phyloP scores from a whole-genome alignment of 2,329 filamentous ascomycete genomes.

The Aspergillus fischeri region DNA sequence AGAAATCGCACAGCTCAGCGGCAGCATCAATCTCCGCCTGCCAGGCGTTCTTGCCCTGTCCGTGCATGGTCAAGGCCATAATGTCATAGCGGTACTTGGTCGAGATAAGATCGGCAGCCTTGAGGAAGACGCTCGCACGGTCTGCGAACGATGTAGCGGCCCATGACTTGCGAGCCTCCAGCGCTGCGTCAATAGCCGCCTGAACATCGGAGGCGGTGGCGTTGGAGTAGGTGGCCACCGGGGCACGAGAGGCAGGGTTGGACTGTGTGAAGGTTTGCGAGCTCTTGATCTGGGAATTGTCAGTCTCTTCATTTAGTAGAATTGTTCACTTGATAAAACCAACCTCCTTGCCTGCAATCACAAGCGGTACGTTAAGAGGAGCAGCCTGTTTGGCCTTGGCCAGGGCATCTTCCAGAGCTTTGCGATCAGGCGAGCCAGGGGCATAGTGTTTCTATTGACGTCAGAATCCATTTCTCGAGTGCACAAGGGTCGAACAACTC shows the following conservation, averaged over 20 bases:
- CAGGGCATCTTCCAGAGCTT: constrained; percentile 70
- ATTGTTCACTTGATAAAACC: constrained; percentile 17
- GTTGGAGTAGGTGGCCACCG: constrained; percentile 79
- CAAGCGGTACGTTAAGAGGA: constrained; percentile 73
- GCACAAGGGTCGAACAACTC: constrained; percentile 35
- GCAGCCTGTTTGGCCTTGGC: constrained; percentile 64
- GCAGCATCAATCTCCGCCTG: constrained; percentile 98
- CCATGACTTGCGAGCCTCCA: constrained; percentile 84
- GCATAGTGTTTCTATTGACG: constrained; percentile 72
- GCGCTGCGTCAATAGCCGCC: constrained; percentile 74
- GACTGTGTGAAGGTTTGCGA: constrained; percentile 55
- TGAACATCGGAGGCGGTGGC: constrained; percentile 73
- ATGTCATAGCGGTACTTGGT: constrained; percentile 95
- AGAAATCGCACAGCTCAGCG: constrained; percentile 86
- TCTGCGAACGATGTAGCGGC: constrained; percentile 83
- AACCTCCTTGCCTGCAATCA: constrained; percentile 79
- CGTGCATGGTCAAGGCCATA: constrained; percentile 93
- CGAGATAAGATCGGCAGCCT: constrained; percentile 85
- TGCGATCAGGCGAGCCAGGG: constrained; percentile 75
- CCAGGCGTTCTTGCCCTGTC: constrained; percentile 97
- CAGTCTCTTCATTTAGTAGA: neutral
- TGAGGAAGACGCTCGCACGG: constrained; percentile 88
- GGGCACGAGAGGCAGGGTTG: constrained; percentile 77
- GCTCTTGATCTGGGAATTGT: constrained; percentile 25
- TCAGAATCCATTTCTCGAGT: neutral